Conservation (phyloP, 139 green algal species). For the Edaphochlamys debaryana region DNA sequence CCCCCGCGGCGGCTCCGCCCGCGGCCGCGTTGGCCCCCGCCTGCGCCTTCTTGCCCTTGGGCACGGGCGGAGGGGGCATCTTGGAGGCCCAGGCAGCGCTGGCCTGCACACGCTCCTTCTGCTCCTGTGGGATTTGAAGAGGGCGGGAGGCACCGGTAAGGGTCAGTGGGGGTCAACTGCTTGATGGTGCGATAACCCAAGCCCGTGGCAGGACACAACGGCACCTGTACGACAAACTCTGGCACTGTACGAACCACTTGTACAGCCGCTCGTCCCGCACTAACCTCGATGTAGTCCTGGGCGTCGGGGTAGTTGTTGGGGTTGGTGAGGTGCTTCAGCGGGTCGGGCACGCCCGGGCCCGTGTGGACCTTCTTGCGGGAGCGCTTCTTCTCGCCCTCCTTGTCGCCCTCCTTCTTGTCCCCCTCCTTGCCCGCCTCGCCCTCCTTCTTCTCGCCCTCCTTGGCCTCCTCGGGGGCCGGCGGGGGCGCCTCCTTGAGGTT, state of each 20-base stretch:
- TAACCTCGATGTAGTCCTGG: conserved; percentile 34
- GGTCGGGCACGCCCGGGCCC: conserved; percentile 17
- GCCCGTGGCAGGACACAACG: background rate
- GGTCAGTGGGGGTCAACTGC: background rate
- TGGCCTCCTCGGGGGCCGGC: no score
- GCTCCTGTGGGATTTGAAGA: background rate
- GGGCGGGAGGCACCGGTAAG: no score
- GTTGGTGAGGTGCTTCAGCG: conserved; percentile 3
- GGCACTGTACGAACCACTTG: no score
- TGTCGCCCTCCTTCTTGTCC: conserved; percentile 4
- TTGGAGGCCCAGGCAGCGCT: conserved; percentile 8
- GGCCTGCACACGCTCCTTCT: conserved; percentile 9
- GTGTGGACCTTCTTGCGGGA: background rate
- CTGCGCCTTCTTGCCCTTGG: background rate
- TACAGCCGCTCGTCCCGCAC: no score
- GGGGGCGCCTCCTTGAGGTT: background rate
- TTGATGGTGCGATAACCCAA: no score
- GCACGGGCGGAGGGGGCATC: background rate
- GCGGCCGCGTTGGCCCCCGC: background rate
- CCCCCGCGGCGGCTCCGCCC: background rate
- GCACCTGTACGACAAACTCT: no score
- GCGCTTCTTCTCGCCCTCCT: background rate
- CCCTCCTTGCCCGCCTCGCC: background rate
- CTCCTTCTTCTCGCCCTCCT: background rate
- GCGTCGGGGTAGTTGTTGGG: conserved; percentile 14